These are phyloP conservation scores for Udeniomyces megalosporus DNA, from an alignment of 768 basidiomycete species.

Conservation along the genomic window DNA sequence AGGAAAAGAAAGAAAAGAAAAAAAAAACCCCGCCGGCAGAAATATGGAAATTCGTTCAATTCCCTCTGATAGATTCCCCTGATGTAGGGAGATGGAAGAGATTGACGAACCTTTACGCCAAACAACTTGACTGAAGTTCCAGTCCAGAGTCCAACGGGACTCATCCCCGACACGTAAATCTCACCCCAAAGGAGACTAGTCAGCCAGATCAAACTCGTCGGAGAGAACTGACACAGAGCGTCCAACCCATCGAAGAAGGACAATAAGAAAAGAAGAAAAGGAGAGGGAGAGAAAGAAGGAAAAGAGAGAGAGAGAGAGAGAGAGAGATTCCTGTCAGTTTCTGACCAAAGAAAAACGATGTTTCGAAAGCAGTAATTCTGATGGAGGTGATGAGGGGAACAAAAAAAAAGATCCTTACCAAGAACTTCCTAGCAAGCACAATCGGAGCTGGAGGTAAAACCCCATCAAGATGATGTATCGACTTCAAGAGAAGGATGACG, in stretches of 20 bases:
- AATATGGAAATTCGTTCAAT: background rate
- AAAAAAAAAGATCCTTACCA: conserved; percentile 35
- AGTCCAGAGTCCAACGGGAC: conserved; percentile 77
- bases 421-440: conserved; percentile 53
- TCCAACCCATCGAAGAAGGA: background rate
- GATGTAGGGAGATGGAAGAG: background rate
- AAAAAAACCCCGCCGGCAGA: background rate
- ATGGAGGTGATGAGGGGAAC: background rate
- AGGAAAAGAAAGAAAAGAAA: background rate
- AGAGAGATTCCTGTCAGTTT: no score
- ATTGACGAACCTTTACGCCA: conserved; percentile 55
- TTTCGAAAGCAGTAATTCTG: no score
- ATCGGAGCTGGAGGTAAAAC: conserved; percentile 57
- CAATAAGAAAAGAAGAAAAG: background rate
- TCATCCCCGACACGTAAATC: conserved; percentile 77
- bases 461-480: conserved; percentile 50
- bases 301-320: background rate
- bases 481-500: conserved; percentile 60
- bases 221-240: conserved; percentile 5
- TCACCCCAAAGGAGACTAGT: conserved; percentile 92
- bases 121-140: conserved; percentile 76
- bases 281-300: background rate
- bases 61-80: background rate
- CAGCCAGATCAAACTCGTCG: conserved; percentile 68
- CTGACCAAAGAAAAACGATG: background rate